phyloP scores from a whole-genome alignment of 148 eudicot genomes.

The Rhododendron mucronatum region DNA sequence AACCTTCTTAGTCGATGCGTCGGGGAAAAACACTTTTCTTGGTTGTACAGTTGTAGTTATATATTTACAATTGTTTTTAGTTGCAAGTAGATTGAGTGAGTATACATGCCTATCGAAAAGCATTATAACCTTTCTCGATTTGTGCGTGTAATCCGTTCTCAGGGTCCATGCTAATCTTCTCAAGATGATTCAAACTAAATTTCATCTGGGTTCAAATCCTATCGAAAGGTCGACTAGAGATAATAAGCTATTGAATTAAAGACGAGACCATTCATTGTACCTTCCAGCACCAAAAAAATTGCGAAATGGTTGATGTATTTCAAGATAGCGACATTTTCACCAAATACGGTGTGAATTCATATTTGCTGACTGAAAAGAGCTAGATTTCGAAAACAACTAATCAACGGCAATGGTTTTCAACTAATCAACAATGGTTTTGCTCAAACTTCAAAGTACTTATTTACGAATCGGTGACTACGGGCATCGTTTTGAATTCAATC shows the following conservation, averaged over 20 bases:
- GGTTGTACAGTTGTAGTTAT: background rate
- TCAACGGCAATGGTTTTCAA: background rate
- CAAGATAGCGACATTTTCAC: background rate
- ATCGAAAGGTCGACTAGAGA: background rate
- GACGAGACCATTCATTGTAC: background rate
- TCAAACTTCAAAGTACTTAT: background rate
- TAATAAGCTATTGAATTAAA: background rate
- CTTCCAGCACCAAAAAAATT: background rate
- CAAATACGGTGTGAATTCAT: background rate
- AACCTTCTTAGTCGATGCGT: background rate
- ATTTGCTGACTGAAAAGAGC: background rate
- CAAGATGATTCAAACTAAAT: background rate
- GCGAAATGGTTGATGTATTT: background rate
- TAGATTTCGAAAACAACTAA: background rate
- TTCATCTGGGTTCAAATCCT: background rate
- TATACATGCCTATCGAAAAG: background rate
- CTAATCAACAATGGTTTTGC: too few relatives aligned
- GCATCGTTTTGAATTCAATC: background rate
- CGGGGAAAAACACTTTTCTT: background rate
- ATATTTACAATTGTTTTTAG: background rate
- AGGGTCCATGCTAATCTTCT: background rate
- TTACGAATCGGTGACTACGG: background rate
- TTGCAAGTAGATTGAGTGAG: background rate
- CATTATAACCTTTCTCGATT: background rate
- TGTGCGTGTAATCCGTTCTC: background rate